Conservation (phyloP, 352 stramenopile genomes). For the Phytopythium cucurbitacearum region DNA sequence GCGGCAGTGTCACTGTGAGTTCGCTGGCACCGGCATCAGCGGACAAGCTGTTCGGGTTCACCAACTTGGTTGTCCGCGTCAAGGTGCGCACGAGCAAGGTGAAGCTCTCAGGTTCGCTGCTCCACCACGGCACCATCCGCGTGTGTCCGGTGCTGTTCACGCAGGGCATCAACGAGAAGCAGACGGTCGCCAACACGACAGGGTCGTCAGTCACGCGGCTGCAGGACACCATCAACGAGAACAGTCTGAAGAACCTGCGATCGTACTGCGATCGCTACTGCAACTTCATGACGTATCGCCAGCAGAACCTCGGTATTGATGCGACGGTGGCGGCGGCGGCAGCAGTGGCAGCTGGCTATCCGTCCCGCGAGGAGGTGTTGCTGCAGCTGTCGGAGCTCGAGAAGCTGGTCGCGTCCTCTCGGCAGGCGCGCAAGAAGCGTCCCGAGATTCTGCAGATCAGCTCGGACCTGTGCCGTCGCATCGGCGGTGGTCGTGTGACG, state of each 20-base stretch:
- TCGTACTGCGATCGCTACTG: slow-evolving; percentile 75
- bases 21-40: slow-evolving; percentile 40
- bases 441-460: slow-evolving; percentile 83
- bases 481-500: slow-evolving; percentile 89
- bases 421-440: slow-evolving; percentile 76
- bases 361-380: slow-evolving; percentile 50
- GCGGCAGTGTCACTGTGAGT: slow-evolving; percentile 16
- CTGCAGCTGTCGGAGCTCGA: slow-evolving; percentile 56
- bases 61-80: slow-evolving; percentile 74
- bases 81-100: slow-evolving; percentile 74
- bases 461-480: slow-evolving; percentile 69
- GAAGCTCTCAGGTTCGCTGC: slow-evolving; percentile 58
- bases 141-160: slow-evolving; percentile 79
- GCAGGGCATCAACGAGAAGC: slow-evolving; percentile 92
- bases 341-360: slow-evolving; percentile 15
- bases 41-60: slow-evolving; percentile 61
- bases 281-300: slow-evolving; percentile 54
- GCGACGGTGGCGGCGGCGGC: slow-evolving; percentile 9
- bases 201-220: slow-evolving; percentile 69
- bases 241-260: slow-evolving; percentile 59
- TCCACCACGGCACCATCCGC: slow-evolving; percentile 51
- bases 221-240: slow-evolving; percentile 82
- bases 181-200: slow-evolving; percentile 90
- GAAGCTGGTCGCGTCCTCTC: slow-evolving; percentile 61
- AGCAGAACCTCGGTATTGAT: slow-evolving; percentile 13